Evolutionary conservation across 345 rosid species (phyloP).

Genomic region (Eucalyptus grandis): DNA sequence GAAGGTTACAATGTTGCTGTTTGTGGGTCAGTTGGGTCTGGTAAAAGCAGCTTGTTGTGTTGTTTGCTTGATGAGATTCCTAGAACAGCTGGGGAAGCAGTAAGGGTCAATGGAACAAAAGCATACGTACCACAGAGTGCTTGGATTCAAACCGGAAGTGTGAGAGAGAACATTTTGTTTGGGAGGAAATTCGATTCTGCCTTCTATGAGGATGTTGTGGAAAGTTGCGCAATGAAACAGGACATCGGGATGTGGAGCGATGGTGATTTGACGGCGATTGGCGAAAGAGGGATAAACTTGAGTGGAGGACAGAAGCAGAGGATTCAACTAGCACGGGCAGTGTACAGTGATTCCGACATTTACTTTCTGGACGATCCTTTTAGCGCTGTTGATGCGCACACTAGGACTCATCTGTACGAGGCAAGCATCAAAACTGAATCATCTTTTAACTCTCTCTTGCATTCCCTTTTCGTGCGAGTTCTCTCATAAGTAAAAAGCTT

Average conservation of each 20-base stretch:
- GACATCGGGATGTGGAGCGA: constrained; percentile 48
- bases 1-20: constrained; percentile 57
- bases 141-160: constrained; percentile 75
- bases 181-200: constrained; percentile 41
- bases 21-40: constrained; percentile 85
- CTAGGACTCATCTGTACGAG: constrained; percentile 15
- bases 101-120: constrained; percentile 44
- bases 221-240: constrained; percentile 51
- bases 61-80: constrained; percentile 79
- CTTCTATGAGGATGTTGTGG: constrained; percentile 43
- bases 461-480: neutral
- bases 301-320: constrained; percentile 32
- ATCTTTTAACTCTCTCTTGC: neutral
- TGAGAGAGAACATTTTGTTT: constrained; percentile 64
- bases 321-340: constrained; percentile 20
- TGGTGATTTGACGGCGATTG: constrained; percentile 52
- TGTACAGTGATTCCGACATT: constrained; percentile 7
- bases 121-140: constrained; percentile 81
- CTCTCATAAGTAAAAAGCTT: neutral
- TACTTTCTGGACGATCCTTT: constrained; percentile 18
- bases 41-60: constrained; percentile 60
- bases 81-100: constrained; percentile 38
- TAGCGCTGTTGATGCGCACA: constrained; percentile 19
- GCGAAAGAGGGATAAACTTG: constrained; percentile 75
- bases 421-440: neutral